Evolutionary conservation across 495 filamentous ascomycete genomes (phyloP), one percentile per base, ranked within the genome.

Genomic region (Talaromyces liani): DNA sequence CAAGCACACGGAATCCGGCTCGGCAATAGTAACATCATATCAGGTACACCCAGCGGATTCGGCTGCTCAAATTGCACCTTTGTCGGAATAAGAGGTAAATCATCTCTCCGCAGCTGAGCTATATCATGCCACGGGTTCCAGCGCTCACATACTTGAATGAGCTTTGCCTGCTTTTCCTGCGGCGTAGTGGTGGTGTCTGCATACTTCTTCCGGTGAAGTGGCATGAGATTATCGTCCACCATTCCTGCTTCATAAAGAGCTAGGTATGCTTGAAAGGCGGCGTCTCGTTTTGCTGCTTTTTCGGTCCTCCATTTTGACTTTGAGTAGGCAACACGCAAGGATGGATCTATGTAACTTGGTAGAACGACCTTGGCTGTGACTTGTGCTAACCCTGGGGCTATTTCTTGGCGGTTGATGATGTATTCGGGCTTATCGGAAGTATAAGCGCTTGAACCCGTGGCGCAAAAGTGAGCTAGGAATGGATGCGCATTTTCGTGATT

Each of bases 401-500:
- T 57, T 1, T 31, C 33, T 10, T 47, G 54, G 18, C 65, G 29
- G 7, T 64, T 47, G 36, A 72, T 70, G 34, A 82, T 77, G 67
- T 84, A 87, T 54, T 81, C 81, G 0, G 85, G 84, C 5, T 70
- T 70, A 24, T 74, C 73, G 36, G 87, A 79, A 16, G 79, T 75
- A 64, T 88, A 89, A 80, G 77, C 24, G 79, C 75, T 0, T 69
- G 66, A 12, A 87, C 95, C 69, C 0, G 81, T 80, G 18, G 75
- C 74, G 69, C 91, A 97, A 66, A 97, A 97, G 70, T 97, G 92
- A 58, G 89, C 78, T 2, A 98, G 82, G 72, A 96, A 93, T 12
- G 78, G 67, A 22, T 87, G 78, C 0, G 90, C 90, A 64, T 89
- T 88, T 29, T 90, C 80, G 0, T 91, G 77, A 7, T 87, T 91